A percentile compares a stretch with the other conserved stretches of the same genome.
Conservation (phyloP, 306 rosid species). For the Malus asiatica region DNA sequence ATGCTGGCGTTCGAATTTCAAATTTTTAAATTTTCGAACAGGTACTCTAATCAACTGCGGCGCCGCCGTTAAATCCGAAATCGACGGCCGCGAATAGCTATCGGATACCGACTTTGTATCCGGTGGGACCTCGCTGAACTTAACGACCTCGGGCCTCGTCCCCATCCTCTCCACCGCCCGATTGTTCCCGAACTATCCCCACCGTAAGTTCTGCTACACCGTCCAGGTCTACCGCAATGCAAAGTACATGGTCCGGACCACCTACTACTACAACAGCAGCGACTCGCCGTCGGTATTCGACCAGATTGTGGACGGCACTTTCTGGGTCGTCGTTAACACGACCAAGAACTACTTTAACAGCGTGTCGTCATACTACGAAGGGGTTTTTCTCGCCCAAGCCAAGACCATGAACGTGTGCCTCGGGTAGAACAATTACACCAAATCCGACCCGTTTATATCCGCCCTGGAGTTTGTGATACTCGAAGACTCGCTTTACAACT, state of each 20-base stretch:
- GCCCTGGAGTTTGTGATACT: constrained; percentile 62
- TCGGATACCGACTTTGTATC: constrained; percentile 44
- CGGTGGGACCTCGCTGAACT: constrained; percentile 38
- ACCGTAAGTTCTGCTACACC: constrained; percentile 58
- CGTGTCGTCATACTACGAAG: constrained; percentile 48
- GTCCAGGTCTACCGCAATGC: constrained; percentile 45
- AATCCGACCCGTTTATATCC: constrained; percentile 85
- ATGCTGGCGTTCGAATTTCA: neutral
- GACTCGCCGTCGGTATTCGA: constrained; percentile 73
- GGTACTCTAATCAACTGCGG: constrained; percentile 60
- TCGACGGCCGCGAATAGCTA: constrained; percentile 45
- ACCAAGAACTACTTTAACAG: constrained; percentile 44
- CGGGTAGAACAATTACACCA: constrained; percentile 56
- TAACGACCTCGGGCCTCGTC: constrained; percentile 16
- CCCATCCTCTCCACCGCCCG: constrained; percentile 53
- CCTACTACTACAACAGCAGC: constrained; percentile 65
- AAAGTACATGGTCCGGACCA: constrained; percentile 55
- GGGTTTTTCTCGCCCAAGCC: constrained; percentile 58
- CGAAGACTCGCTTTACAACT: constrained; percentile 51
- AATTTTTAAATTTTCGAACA: neutral
- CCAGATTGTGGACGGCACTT: constrained; percentile 80
- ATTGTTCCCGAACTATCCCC: constrained; percentile 44
- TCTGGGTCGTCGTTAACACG: constrained; percentile 76
- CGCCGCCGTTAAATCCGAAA: constrained; percentile 15
- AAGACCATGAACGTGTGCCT: constrained; percentile 62